Evolutionary conservation across 192 early-diverging fungal species (phyloP).

Genomic region (Backusella westeae): DNA sequence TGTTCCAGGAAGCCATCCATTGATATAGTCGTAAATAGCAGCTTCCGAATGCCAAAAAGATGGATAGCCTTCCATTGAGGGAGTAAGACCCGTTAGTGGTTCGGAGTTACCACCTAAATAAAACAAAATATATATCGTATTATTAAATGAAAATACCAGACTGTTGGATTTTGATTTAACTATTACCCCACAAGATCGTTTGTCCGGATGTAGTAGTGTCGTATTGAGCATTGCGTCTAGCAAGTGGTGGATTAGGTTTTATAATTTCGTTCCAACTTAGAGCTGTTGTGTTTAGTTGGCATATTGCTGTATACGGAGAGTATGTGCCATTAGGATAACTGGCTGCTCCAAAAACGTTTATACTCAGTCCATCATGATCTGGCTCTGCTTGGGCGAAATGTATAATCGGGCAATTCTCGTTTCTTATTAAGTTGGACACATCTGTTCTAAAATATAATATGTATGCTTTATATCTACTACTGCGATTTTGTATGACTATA

Average conservation of each 20-base stretch:
- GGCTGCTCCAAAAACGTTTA: neutral
- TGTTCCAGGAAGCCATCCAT: slow-evolving; percentile 6
- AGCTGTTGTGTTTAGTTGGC: neutral
- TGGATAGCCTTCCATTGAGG: neutral
- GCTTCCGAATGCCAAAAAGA: slow-evolving; percentile 1
- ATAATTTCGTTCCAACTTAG: neutral
- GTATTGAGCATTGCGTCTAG: neutral
- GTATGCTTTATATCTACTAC: neutral
- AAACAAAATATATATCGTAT: neutral
- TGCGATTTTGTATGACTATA: neutral
- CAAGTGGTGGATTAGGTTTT: slow-evolving; percentile 5
- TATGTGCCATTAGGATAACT: slow-evolving; percentile 8
- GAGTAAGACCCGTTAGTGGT: neutral
- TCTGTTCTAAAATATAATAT: slow-evolving; percentile 11
- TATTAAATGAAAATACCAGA: neutral
- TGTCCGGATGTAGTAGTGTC: neutral
- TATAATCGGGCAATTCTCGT: slow-evolving; percentile 12
- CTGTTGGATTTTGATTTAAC: neutral
- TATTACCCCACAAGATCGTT: slow-evolving; percentile 12
- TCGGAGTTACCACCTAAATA: slow-evolving; percentile 10
- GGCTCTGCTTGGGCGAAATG: slow-evolving; percentile 3
- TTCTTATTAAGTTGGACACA: neutral
- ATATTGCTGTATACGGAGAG: neutral
- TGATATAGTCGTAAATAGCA: slow-evolving; percentile 6
- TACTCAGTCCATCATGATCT: slow-evolving; percentile 7